phyloP scores from a whole-genome alignment of 2,329 filamentous ascomycete genomes.

The Pseudonectria foliicola region DNA sequence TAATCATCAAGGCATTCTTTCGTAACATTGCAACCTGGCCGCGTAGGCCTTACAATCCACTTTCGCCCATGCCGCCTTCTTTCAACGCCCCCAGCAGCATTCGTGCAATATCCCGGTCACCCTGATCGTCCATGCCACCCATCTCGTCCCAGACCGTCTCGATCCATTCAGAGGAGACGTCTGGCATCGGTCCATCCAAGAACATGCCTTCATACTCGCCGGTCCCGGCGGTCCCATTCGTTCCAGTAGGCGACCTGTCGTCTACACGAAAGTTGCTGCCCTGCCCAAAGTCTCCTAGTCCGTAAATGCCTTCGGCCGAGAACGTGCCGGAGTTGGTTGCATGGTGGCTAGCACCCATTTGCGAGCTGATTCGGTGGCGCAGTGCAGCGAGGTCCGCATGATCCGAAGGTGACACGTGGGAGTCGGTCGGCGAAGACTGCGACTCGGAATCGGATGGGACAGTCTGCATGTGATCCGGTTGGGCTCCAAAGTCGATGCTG shows the following conservation, averaged over 20 bases:
- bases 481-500: background rate
- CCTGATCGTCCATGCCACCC: constrained; percentile 19
- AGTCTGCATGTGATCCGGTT: background rate
- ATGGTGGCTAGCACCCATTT: constrained; percentile 2
- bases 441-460: constrained; percentile 9
- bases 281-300: constrained; percentile 24
- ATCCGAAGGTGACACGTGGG: constrained; percentile 10
- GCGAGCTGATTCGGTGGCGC: constrained; percentile 5
- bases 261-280: constrained; percentile 27
- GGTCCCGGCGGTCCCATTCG: constrained; percentile 9
- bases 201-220: constrained; percentile 21
- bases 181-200: constrained; percentile 21
- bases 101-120: constrained; percentile 31
- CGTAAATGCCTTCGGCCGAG: constrained; percentile 23
- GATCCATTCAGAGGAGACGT: constrained; percentile 29
- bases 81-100: constrained; percentile 32
- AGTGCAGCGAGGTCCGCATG: constrained; percentile 9
- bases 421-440: constrained; percentile 12
- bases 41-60: no score
- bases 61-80: constrained; percentile 20
- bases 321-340: constrained; percentile 12
- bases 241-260: constrained; percentile 14
- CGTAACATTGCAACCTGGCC: no score
- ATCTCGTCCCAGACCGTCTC: constrained; percentile 29
- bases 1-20: background rate